Conservation (phyloP, 2,329 filamentous ascomycete species). For the Aschersonia sp. region DNA sequence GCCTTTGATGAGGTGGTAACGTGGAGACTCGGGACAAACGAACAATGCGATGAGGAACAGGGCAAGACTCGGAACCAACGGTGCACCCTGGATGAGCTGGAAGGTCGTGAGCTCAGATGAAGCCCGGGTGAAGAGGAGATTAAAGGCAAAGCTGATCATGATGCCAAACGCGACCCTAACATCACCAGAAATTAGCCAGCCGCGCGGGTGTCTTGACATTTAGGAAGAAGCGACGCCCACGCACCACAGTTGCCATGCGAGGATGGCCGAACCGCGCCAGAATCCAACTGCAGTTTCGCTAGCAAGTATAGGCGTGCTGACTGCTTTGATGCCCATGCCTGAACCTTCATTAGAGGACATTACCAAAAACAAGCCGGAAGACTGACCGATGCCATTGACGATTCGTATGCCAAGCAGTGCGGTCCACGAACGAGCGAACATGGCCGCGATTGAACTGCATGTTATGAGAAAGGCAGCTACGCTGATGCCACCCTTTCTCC, state of each 20-base stretch:
- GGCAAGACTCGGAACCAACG: constrained; percentile 19
- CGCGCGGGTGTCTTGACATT: neutral
- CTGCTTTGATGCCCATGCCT: constrained; percentile 34
- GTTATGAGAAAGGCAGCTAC: constrained; percentile 24
- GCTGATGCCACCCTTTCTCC: constrained; percentile 23
- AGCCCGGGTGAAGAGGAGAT: constrained; percentile 20
- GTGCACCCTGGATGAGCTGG: constrained; percentile 22
- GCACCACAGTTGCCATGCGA: constrained; percentile 31
- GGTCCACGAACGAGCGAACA: constrained; percentile 18
- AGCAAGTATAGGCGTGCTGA: constrained; percentile 31
- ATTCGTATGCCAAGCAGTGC: constrained; percentile 19
- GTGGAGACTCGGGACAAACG: constrained; percentile 26
- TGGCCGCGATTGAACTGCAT: constrained; percentile 21
- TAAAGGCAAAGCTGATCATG: constrained; percentile 19
- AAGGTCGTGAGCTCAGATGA: constrained; percentile 6
- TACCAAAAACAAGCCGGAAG: neutral
- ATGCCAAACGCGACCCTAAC: constrained; percentile 20
- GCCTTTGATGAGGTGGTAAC: constrained; percentile 24
- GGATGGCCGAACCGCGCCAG: constrained; percentile 31
- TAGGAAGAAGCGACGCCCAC: neutral
- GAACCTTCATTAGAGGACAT: neutral
- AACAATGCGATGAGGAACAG: constrained; percentile 19
- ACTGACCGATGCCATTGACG: constrained; percentile 23
- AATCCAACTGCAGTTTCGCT: constrained; percentile 30
- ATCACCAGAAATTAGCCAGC: neutral